Conservation (phyloP, 176 grass and related monocot genomes). For the Secale cereale region DNA sequence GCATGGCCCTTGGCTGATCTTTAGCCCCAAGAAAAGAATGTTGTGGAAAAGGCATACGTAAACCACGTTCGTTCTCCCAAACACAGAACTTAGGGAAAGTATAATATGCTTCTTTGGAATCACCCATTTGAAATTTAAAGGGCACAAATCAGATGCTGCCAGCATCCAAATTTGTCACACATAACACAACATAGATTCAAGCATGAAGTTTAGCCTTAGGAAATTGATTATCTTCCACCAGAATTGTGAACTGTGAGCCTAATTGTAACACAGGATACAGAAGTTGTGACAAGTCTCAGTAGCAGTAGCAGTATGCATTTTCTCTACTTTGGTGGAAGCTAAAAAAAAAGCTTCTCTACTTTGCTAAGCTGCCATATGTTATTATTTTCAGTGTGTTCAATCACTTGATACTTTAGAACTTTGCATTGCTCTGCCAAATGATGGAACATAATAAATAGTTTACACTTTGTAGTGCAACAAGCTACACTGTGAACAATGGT, state of each 20-base stretch:
- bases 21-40: slow-evolving; percentile 73
- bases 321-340: slow-evolving; percentile 31
- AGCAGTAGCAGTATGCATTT: slow-evolving; percentile 65
- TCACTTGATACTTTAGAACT: slow-evolving; percentile 74
- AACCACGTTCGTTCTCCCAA: too few species aligned
- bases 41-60: slow-evolving; percentile 48
- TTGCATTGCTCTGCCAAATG: slow-evolving; percentile 80
- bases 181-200: slow-evolving; percentile 60
- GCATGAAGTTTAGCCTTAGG: slow-evolving; percentile 55
- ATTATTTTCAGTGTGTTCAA: slow-evolving; percentile 51
- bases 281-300: slow-evolving; percentile 43
- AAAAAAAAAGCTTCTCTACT: slow-evolving; percentile 46
- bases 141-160: slow-evolving; percentile 79
- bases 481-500: too few species aligned
- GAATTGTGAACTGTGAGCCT: slow-evolving; percentile 48
- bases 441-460: not conserved
- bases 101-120: too few species aligned
- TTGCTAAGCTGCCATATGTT: slow-evolving; percentile 75
- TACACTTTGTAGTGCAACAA: too few species aligned
- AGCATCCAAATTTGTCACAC: slow-evolving; percentile 87
- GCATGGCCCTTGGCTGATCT: slow-evolving; percentile 73
- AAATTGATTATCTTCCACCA: slow-evolving; percentile 40
- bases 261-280: slow-evolving; percentile 67
- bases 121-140: too few species aligned
- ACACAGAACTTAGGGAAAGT: too few species aligned